Conservation (phyloP, 2,329 filamentous ascomycete genomes). For the Aureobasidium vineae region DNA sequence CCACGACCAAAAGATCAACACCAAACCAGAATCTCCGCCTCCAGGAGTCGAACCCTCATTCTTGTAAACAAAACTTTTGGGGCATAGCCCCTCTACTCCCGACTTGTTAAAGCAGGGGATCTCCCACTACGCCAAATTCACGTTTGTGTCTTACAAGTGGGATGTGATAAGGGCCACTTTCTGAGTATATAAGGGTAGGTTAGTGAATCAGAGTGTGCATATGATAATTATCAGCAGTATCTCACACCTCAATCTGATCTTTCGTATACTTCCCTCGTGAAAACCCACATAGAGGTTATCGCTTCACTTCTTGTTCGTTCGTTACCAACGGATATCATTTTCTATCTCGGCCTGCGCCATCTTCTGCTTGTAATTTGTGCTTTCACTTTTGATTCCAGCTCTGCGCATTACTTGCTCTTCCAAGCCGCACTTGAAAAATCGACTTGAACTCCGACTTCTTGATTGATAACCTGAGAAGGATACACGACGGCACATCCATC, state of each 20-base stretch:
- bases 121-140: constrained; percentile 17
- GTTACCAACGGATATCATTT: not conserved
- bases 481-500: too few relatives aligned
- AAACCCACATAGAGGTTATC: too few relatives aligned
- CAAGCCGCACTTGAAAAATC: not conserved
- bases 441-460: too few relatives aligned
- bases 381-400: not conserved
- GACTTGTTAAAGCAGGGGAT: constrained; percentile 2
- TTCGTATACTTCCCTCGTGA: not conserved
- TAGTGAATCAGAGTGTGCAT: not conserved
- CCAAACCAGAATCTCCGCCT: not conserved
- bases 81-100: not conserved
- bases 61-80: not conserved
- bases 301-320: too few relatives aligned
- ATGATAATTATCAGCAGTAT: too few relatives aligned
- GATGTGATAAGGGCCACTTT: not conserved
- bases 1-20: not conserved
- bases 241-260: too few relatives aligned
- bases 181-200: not conserved
- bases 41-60: not conserved
- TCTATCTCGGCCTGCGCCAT: not conserved
- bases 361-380: not conserved
- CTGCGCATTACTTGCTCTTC: not conserved
- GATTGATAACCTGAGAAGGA: too few relatives aligned
- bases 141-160: constrained; percentile 19